These are phyloP conservation scores for Fraxinus greggii DNA, from an alignment of 305 asterid genomes.

Conservation along the genomic window DNA sequence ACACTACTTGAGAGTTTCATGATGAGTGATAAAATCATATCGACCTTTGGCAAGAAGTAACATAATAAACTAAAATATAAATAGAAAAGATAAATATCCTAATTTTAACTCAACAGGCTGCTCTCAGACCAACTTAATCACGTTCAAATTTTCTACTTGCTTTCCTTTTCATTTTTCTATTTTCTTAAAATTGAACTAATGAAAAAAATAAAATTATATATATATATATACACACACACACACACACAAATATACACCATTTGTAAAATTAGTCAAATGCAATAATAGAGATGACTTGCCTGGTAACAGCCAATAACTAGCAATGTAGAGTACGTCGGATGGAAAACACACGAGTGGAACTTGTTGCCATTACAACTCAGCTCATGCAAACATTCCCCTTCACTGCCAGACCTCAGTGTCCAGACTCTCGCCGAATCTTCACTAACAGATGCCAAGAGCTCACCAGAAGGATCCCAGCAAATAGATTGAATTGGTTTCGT, in stretches of 20 bases:
- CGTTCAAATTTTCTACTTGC: neutral
- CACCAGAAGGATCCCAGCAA: constrained; percentile 94
- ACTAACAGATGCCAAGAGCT: constrained; percentile 88
- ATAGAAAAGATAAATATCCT: neutral
- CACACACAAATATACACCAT: neutral
- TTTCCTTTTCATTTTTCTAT: neutral
- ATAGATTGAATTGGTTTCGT: constrained; percentile 65
- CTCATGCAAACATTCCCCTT: constrained; percentile 84
- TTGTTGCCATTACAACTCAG: constrained; percentile 84
- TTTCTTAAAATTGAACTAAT: neutral
- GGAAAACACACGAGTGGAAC: constrained; percentile 90
- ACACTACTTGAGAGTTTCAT: neutral
- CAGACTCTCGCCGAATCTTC: constrained; percentile 90
- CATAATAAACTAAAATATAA: neutral
- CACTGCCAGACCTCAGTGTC: constrained; percentile 73
- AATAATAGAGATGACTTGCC: constrained; percentile 43
- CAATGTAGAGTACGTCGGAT: constrained; percentile 75
- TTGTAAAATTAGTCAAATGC: neutral
- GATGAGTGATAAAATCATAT: neutral
- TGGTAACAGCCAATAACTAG: constrained; percentile 90
- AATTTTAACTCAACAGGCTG: neutral
- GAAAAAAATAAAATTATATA: no score
- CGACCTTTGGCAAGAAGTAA: neutral
- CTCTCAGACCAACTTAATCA: neutral
- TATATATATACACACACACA: no score